A percentile compares a stretch with the other conserved stretches of the same genome.
Evolutionary conservation across 306 rosid genomes (phyloP).

Genomic region (Quercus berberidifolia): DNA sequence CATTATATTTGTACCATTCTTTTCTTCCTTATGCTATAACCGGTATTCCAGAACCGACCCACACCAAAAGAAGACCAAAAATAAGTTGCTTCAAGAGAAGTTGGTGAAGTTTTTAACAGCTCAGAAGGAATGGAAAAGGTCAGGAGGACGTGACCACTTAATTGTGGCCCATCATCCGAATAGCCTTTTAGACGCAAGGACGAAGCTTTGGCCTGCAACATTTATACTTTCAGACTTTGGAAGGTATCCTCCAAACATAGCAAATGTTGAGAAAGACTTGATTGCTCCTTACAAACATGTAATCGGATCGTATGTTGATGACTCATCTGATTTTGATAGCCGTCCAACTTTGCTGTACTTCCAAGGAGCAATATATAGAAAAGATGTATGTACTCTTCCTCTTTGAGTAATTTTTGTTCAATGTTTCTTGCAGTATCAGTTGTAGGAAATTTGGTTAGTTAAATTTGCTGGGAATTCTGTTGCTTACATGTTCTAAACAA

Average conservation of each 20-base stretch:
- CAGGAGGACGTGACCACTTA: slow-evolving; percentile 76
- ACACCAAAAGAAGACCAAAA: slow-evolving; percentile 38
- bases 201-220: slow-evolving; percentile 60
- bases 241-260: slow-evolving; percentile 72
- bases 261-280: slow-evolving; percentile 79
- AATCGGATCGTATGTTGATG: slow-evolving; percentile 39
- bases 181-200: slow-evolving; percentile 73
- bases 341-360: slow-evolving; percentile 68
- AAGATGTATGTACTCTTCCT: slow-evolving; percentile 58
- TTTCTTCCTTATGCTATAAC: slow-evolving; percentile 70
- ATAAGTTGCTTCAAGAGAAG: slow-evolving; percentile 57
- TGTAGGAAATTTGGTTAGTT: not conserved
- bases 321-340: slow-evolving; percentile 49
- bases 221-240: slow-evolving; percentile 83
- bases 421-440: slow-evolving; percentile 11
- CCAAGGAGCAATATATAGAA: slow-evolving; percentile 84
- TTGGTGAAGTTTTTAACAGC: slow-evolving; percentile 46
- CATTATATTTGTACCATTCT: slow-evolving; percentile 69
- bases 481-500: not conserved
- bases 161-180: slow-evolving; percentile 86
- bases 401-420: slow-evolving; percentile 6
- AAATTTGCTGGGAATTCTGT: not conserved
- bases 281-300: slow-evolving; percentile 85
- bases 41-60: slow-evolving; percentile 40
- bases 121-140: slow-evolving; percentile 66